Conservation (phyloP, 129 eudicot species). For the Flaveria ramosissima region DNA sequence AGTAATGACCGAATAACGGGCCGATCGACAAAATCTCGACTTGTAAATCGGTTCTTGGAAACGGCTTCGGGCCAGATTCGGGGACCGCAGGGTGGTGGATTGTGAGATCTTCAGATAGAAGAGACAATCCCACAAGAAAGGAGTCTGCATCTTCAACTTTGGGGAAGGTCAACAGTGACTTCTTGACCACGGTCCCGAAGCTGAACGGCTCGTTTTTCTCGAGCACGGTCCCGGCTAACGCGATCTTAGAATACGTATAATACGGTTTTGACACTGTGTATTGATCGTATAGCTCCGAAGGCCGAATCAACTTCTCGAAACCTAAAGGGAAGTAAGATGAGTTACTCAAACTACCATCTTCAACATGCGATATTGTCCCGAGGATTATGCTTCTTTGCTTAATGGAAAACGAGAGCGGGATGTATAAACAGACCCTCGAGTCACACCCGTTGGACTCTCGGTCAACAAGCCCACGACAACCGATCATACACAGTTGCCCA, state of each 20-base stretch:
- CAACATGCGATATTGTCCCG: slow-evolving; percentile 67
- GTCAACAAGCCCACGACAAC: slow-evolving; percentile 57
- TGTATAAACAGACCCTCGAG: slow-evolving; percentile 77
- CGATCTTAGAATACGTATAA: slow-evolving; percentile 69
- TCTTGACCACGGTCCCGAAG: slow-evolving; percentile 63
- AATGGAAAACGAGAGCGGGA: slow-evolving; percentile 81
- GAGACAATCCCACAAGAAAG: slow-evolving; percentile 49
- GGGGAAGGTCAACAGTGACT: slow-evolving; percentile 74
- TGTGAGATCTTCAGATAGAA: slow-evolving; percentile 89
- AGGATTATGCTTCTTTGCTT: slow-evolving; percentile 73
- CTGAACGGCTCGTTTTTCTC: slow-evolving; percentile 80
- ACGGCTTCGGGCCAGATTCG: slow-evolving; percentile 43
- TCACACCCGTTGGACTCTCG: slow-evolving; percentile 46
- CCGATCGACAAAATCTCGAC: slow-evolving; percentile 81
- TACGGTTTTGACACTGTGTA: slow-evolving; percentile 59
- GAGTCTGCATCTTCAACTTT: slow-evolving; percentile 62
- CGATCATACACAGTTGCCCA: slow-evolving; percentile 96
- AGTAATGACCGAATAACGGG: slow-evolving; percentile 68
- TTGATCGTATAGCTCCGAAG: slow-evolving; percentile 65
- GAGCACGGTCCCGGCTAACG: slow-evolving; percentile 60
- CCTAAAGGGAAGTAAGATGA: slow-evolving; percentile 64
- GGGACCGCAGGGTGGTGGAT: slow-evolving; percentile 68
- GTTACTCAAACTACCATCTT: slow-evolving; percentile 15
- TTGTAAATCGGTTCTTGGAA: slow-evolving; percentile 52
- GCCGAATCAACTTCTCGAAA: slow-evolving; percentile 62